phyloP scores from a whole-genome alignment of 805 yeast genomes.

The Ogataea minuta region DNA sequence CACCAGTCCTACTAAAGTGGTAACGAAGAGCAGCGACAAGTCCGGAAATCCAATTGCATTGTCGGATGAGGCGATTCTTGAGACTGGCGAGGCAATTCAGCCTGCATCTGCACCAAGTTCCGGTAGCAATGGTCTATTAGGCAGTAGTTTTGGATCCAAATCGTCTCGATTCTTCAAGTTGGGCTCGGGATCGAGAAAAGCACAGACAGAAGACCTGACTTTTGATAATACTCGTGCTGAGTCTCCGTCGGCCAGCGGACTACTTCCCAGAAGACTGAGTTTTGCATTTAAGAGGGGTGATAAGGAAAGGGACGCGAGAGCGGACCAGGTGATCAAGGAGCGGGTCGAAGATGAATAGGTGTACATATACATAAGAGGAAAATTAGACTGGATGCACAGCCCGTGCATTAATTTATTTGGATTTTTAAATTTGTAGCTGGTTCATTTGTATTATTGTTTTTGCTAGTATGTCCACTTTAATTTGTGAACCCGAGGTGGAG shows the following conservation, averaged over 20 bases:
- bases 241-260: slow-evolving; percentile 14
- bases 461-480: slow-evolving; percentile 8
- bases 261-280: slow-evolving; percentile 29
- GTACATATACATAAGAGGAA: no score
- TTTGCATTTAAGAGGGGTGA: slow-evolving; percentile 33
- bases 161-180: slow-evolving; percentile 35
- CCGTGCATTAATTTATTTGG: slow-evolving; percentile 1
- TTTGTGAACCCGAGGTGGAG: slow-evolving; percentile 28
- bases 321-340: slow-evolving; percentile 21
- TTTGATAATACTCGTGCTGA: slow-evolving; percentile 6
- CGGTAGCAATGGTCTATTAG: slow-evolving; percentile 16
- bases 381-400: slow-evolving; percentile 4
- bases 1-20: slow-evolving; percentile 32
- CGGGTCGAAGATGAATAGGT: slow-evolving; percentile 14
- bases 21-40: slow-evolving; percentile 25
- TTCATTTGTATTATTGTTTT: no score
- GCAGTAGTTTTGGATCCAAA: slow-evolving; percentile 27
- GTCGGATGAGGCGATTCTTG: slow-evolving; percentile 15
- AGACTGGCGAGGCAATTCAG: slow-evolving; percentile 7
- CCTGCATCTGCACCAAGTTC: slow-evolving; percentile 1
- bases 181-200: slow-evolving; percentile 22
- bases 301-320: slow-evolving; percentile 25
- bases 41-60: slow-evolving; percentile 13
- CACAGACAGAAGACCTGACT: slow-evolving; percentile 6
- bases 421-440: background rate